Evolutionary conservation across 768 basidiomycete genomes (phyloP), one percentile per base, ranked within the genome.

Genomic region (Suillus bovinus): DNA sequence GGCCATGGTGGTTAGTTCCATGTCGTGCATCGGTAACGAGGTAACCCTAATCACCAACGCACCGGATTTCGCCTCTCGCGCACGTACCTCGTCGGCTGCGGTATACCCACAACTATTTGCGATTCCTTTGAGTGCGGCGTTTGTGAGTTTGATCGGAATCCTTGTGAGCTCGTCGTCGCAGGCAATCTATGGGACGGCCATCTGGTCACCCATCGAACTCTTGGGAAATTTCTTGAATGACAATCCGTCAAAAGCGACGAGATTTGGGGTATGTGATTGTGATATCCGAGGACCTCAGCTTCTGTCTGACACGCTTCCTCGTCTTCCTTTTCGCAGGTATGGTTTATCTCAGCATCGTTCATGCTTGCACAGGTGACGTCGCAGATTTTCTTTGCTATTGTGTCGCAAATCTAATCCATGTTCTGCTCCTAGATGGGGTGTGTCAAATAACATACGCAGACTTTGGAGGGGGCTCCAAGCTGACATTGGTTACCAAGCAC

Each of bases 1-100:
- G 92, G 82, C 82, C 13, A 91, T 91, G 86, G 81, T 90, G 34
- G 77, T 81, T 55, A 85, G 84, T 72, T 72, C 90, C 66, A 90
- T 89, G 86, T 86, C 84, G 20, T 91, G 88, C 72, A 88, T 94
- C 73, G 86, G 84, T 76, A 91, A 92, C 76, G 86, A 87, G 84
- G 86, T 85, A n/a, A 90, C 89, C 5, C 81, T 91, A 64, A 78
- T 90, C 70, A 86, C 86, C 82, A 90, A 90, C 68, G 88, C 87
- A 14, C 87, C 86, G n/a, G 88, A 91, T 68, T 90, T 92, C 69
- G 86, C 89, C 27, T 90, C 81, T 64, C 88, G 81, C 61, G 83
- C 84, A 42, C 79, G 74, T 68, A 81, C 75, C 17, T 84, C 87
- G 13, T 75, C 79, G 10, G 86, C 85, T 27, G 87, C 87, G 4